These are phyloP conservation scores for Diospyros lotus DNA, from an alignment of 148 eudicot species.

Conservation along the genomic window DNA sequence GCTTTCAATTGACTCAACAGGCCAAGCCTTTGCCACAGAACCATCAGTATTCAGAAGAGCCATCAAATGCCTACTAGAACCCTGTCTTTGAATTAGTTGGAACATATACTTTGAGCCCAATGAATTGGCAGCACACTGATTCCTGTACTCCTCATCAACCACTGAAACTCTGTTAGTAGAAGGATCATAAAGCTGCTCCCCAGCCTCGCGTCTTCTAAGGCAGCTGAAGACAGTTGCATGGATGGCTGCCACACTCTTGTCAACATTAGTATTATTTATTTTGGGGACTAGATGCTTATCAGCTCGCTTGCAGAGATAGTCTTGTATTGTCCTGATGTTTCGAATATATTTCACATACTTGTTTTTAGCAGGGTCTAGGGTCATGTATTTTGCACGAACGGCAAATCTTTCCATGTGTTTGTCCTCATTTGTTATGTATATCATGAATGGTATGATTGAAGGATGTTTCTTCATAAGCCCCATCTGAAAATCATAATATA, in stretches of 20 bases:
- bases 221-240: slow-evolving; percentile 92
- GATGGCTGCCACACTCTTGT: slow-evolving; percentile 89
- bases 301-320: slow-evolving; percentile 84
- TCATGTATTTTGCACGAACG: slow-evolving; percentile 96
- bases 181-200: slow-evolving; percentile 75
- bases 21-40: slow-evolving; percentile 99
- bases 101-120: slow-evolving; percentile 90
- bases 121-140: slow-evolving; percentile 86
- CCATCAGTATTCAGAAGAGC: slow-evolving; percentile 90
- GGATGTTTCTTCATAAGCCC: slow-evolving; percentile 99
- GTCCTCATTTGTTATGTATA: slow-evolving; percentile 87
- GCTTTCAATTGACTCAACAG: slow-evolving; percentile 48
- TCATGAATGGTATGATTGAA: slow-evolving; percentile 93
- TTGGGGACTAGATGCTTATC: slow-evolving; percentile 94
- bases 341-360: slow-evolving; percentile 87
- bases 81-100: slow-evolving; percentile 88
- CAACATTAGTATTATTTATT: slow-evolving; percentile 92
- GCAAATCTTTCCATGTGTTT: slow-evolving; percentile 97
- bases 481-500: slow-evolving; percentile 54
- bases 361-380: slow-evolving; percentile 87
- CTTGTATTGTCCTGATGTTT: slow-evolving; percentile 88
- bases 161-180: slow-evolving; percentile 63
- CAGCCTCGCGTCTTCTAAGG: slow-evolving; percentile 73
- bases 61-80: slow-evolving; percentile 86
- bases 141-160: slow-evolving; percentile 76